These are phyloP conservation scores for Xylona heveae DNA, from an alignment of 495 filamentous ascomycete genomes.

Conservation along the genomic window DNA sequence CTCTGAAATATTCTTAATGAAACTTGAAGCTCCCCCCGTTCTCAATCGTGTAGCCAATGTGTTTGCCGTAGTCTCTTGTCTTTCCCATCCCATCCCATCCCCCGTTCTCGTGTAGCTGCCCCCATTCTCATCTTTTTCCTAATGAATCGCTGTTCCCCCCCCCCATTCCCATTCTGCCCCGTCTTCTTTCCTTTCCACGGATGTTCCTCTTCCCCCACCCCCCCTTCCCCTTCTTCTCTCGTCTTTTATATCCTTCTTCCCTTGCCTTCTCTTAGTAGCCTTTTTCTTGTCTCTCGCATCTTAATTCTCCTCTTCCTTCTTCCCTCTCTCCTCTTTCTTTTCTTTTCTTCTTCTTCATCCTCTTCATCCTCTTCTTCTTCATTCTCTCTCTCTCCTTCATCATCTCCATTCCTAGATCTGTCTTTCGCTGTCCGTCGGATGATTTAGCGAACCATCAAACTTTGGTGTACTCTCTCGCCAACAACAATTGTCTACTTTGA, in stretches of 20 bases:
- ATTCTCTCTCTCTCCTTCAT: background rate
- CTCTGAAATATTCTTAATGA: slow-evolving; percentile 1
- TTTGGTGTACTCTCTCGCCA: background rate
- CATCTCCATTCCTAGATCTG: slow-evolving; percentile 1
- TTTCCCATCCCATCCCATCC: background rate
- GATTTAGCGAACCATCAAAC: too few relatives aligned
- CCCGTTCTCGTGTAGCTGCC: background rate
- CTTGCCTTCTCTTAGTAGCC: slow-evolving; percentile 5
- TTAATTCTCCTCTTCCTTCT: slow-evolving; percentile 7
- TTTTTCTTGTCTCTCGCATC: slow-evolving; percentile 7
- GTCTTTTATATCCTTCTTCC: slow-evolving; percentile 7
- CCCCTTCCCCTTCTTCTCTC: slow-evolving; percentile 7
- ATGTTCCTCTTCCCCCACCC: slow-evolving; percentile 2
- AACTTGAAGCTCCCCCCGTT: background rate
- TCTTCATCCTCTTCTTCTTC: background rate
- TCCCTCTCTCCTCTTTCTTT: slow-evolving; percentile 7
- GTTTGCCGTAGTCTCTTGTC: too few relatives aligned
- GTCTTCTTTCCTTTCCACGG: slow-evolving; percentile 1
- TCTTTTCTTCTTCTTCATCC: slow-evolving; percentile 3
- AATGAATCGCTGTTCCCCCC: background rate
- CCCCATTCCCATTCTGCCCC: background rate
- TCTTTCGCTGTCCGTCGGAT: too few relatives aligned
- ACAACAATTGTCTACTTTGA: too few relatives aligned
- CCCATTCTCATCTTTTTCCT: background rate
- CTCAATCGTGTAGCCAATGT: background rate